Conservation (phyloP, 768 basidiomycete species). For the Suillus variegatus region DNA sequence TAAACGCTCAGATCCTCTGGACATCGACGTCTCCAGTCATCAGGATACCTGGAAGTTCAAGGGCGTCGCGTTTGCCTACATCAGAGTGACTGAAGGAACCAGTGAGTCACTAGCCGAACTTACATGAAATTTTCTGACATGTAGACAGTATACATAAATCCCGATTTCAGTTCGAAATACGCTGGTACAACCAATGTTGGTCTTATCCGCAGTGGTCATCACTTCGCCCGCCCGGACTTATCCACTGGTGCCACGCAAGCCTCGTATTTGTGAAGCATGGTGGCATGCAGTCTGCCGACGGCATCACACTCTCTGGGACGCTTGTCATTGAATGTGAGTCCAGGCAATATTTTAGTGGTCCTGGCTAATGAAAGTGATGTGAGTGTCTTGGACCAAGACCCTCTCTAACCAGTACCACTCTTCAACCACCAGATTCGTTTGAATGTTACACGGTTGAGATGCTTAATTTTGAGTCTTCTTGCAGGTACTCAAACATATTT, state of each 20-base stretch:
- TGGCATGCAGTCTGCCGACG: conserved; percentile 38
- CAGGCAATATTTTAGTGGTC: background rate
- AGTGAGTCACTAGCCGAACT: conserved; percentile 29
- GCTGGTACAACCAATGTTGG: conserved; percentile 31
- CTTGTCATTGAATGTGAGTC: conserved; percentile 39
- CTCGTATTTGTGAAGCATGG: conserved; percentile 37
- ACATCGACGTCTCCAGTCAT: conserved; percentile 52
- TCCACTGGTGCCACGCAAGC: conserved; percentile 39
- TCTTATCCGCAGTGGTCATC: conserved; percentile 39
- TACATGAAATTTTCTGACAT: background rate
- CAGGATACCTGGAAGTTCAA: conserved; percentile 49
- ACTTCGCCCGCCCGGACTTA: conserved; percentile 29
- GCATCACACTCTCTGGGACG: conserved; percentile 39
- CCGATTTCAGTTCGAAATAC: conserved; percentile 45
- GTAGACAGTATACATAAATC: conserved; percentile 26
- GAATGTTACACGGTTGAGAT: background rate
- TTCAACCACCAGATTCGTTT: conserved; percentile 41
- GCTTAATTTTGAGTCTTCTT: background rate
- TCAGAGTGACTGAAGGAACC: conserved; percentile 62
- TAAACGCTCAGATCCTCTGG: conserved; percentile 41
- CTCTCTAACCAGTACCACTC: conserved; percentile 57
- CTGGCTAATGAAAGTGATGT: background rate
- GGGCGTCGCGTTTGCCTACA: conserved; percentile 52
- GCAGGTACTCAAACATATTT: conserved; percentile 10
- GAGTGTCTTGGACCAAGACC: conserved; percentile 55